Conservation (phyloP, 352 stramenopile species). For the Phytophthora capsici region DNA sequence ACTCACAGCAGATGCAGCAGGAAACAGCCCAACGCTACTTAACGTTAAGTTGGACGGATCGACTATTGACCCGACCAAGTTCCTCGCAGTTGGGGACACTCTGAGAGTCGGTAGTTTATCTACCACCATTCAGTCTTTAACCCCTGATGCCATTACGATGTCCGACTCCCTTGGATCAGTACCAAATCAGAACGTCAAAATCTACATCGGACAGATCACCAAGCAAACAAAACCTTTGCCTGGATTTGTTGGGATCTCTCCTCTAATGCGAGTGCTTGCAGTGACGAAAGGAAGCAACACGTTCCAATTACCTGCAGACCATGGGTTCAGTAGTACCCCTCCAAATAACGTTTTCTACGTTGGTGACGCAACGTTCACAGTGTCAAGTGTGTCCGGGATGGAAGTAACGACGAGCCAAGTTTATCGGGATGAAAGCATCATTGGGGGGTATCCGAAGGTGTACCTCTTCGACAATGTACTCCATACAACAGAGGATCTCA, state of each 20-base stretch:
- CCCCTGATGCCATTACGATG: constrained; percentile 53
- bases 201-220: constrained; percentile 61
- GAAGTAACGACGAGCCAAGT: constrained; percentile 42
- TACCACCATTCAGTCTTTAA: constrained; percentile 57
- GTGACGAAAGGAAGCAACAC: constrained; percentile 31
- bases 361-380: constrained; percentile 44
- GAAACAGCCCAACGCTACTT: constrained; percentile 42
- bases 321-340: constrained; percentile 35
- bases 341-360: constrained; percentile 47
- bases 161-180: constrained; percentile 17
- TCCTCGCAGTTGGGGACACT: constrained; percentile 66
- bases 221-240: constrained; percentile 55
- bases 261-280: constrained; percentile 54
- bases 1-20: constrained; percentile 50
- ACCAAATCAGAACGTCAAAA: constrained; percentile 15
- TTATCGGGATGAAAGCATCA: constrained; percentile 47
- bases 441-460: constrained; percentile 32
- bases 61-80: constrained; percentile 65
- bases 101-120: constrained; percentile 38
- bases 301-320: constrained; percentile 53
- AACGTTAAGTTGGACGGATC: constrained; percentile 44
- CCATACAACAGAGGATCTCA: constrained; percentile 66
- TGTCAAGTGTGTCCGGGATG: constrained; percentile 25
- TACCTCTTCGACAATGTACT: constrained; percentile 74
- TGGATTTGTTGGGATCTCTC: constrained; percentile 53